A percentile compares a stretch with the other conserved stretches of the same genome.
Conservation (phyloP, 352 stramenopile species). For the Blastocystis sp. region DNA sequence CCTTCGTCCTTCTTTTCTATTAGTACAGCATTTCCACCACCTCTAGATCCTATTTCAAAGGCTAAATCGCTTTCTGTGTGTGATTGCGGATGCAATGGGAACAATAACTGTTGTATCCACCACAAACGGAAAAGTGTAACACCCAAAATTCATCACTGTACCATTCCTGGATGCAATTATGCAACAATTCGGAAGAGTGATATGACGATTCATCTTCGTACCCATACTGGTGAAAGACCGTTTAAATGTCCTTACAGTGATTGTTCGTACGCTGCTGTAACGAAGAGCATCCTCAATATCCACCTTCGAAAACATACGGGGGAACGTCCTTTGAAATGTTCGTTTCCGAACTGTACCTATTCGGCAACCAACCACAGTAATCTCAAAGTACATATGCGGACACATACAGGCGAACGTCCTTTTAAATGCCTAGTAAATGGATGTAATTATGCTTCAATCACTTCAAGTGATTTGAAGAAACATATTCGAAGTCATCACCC, state of each 20-base stretch:
- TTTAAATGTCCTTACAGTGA: slow-evolving; percentile 49
- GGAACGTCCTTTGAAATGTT: slow-evolving; percentile 31
- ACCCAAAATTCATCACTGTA: slow-evolving; percentile 21
- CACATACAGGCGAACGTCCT: slow-evolving; percentile 32
- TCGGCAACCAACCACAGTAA: slow-evolving; percentile 28
- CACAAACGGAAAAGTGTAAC: not conserved
- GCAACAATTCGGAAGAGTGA: slow-evolving; percentile 47
- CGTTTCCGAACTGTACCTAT: slow-evolving; percentile 24
- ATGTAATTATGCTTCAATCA: slow-evolving; percentile 46
- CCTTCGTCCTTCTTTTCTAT: no score
- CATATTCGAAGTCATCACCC: slow-evolving; percentile 14
- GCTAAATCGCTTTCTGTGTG: not conserved
- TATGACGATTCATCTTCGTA: slow-evolving; percentile 34
- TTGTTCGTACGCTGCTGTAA: slow-evolving; percentile 36
- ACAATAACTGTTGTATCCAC: slow-evolving; percentile 31
- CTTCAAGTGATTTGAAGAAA: slow-evolving; percentile 53
- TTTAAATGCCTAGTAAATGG: slow-evolving; percentile 43
- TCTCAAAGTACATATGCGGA: slow-evolving; percentile 53
- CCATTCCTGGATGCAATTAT: slow-evolving; percentile 33
- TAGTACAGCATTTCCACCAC: no score
- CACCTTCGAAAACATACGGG: slow-evolving; percentile 48
- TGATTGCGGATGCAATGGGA: slow-evolving; percentile 26
- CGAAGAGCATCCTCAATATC: slow-evolving; percentile 34
- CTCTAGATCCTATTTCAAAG: no score
- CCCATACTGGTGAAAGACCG: slow-evolving; percentile 53